Evolutionary conservation across 352 stramenopile species (phyloP).

Genomic region (Peronospora tabacina): DNA sequence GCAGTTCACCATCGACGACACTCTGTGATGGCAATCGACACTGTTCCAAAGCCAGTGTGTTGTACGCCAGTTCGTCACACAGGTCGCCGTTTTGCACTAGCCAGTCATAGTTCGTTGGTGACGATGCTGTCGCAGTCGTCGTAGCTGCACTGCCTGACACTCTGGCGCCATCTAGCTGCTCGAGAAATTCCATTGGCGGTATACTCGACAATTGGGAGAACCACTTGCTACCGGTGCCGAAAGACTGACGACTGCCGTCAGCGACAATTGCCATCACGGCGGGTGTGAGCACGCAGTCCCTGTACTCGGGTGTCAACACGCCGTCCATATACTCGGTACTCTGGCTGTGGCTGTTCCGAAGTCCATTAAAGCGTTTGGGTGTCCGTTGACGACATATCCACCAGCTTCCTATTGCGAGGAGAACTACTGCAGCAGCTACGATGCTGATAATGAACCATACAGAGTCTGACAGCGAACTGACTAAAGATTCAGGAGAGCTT

Average conservation of each 20-base stretch:
- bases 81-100: conserved; percentile 22
- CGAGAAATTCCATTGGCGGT: conserved; percentile 27
- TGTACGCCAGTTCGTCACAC: conserved; percentile 12
- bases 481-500: conserved; percentile 3
- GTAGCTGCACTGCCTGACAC: conserved; percentile 16
- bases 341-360: conserved; percentile 13
- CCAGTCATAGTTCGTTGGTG: conserved; percentile 1
- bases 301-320: conserved; percentile 27
- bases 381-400: conserved; percentile 11
- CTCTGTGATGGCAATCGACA: conserved; percentile 22
- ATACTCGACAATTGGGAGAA: conserved; percentile 27
- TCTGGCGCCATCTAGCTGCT: conserved; percentile 12
- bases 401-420: conserved; percentile 18
- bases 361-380: conserved; percentile 10
- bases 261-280: conserved; percentile 28
- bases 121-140: conserved; percentile 11
- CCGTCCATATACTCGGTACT: conserved; percentile 31
- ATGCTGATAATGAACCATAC: conserved; percentile 15
- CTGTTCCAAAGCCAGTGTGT: conserved; percentile 21
- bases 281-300: conserved; percentile 27
- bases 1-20: conserved; percentile 20
- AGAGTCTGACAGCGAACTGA: conserved; percentile 7
- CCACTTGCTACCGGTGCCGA: conserved; percentile 13
- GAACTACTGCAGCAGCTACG: conserved; percentile 5
- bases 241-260: conserved; percentile 15